These are phyloP conservation scores for Actinomortierella ambigua DNA, from an alignment of 371 early-diverging fungal genomes.

Conservation along the genomic window DNA sequence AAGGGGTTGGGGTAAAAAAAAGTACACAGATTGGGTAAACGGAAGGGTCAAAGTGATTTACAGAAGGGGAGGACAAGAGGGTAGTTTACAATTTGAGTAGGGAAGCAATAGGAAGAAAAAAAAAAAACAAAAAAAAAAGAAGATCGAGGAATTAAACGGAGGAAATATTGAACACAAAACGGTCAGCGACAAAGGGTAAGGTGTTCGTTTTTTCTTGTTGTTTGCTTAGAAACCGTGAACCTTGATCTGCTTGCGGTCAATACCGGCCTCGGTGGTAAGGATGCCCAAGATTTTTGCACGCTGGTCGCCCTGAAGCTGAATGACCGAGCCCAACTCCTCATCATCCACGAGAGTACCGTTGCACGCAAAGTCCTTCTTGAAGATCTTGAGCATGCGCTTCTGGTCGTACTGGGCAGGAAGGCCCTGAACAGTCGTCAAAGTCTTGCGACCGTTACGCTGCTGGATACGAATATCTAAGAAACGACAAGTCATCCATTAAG, in stretches of 20 bases:
- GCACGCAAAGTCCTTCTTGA: constrained; percentile 97
- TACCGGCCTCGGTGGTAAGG: constrained; percentile 69
- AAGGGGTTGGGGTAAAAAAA: too few relatives aligned
- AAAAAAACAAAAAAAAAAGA: too few relatives aligned
- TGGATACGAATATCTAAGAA: constrained; percentile 92
- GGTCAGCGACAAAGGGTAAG: too few relatives aligned
- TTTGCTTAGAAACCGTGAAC: constrained; percentile 91
- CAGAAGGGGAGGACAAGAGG: too few relatives aligned
- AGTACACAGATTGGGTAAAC: too few relatives aligned
- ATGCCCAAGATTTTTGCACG: constrained; percentile 85
- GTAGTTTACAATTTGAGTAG: too few relatives aligned
- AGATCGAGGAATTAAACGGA: too few relatives aligned
- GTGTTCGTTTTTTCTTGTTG: too few relatives aligned
- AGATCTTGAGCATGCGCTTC: constrained; percentile 90
- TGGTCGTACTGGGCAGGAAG: constrained; percentile 86
- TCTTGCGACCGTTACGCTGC: constrained; percentile 97
- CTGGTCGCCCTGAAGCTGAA: constrained; percentile 97
- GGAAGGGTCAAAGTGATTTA: too few relatives aligned
- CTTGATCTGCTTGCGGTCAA: constrained; percentile 88
- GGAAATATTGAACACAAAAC: too few relatives aligned
- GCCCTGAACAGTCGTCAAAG: constrained; percentile 93
- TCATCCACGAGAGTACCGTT: constrained; percentile 94
- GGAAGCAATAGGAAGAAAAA: too few relatives aligned
- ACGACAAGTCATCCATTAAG: background rate
- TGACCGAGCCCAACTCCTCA: constrained; percentile 87